A percentile compares a stretch with the other conserved stretches of the same genome.
These are phyloP conservation scores for Trichoderma virens DNA, from an alignment of 495 filamentous ascomycete genomes.

Conservation along the genomic window DNA sequence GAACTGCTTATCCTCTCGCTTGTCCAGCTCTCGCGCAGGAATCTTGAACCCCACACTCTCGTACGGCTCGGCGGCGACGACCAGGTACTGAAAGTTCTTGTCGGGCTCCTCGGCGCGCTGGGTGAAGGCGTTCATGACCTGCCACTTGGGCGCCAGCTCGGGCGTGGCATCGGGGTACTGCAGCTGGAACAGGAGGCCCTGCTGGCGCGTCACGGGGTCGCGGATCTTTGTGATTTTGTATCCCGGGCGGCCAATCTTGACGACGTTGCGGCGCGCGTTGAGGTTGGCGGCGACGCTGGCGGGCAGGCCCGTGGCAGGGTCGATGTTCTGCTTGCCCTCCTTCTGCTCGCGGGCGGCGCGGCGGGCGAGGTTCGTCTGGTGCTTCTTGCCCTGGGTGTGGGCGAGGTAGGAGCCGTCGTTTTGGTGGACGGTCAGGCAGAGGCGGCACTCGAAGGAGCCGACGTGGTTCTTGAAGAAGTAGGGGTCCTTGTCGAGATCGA, in stretches of 20 bases:
- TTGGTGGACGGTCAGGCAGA: conserved; percentile 98
- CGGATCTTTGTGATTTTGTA: conserved; percentile 97
- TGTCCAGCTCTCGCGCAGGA: conserved; percentile 89
- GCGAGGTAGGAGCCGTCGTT: conserved; percentile 99
- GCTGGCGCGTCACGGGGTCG: conserved; percentile 83
- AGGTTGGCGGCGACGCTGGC: conserved; percentile 57
- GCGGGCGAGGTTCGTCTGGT: conserved; percentile 97
- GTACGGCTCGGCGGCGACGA: conserved; percentile 96
- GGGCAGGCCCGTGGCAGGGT: conserved; percentile 65
- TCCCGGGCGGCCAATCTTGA: conserved; percentile 94
- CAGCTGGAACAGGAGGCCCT: conserved; percentile 87
- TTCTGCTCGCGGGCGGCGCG: conserved; percentile 90
- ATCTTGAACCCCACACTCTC: conserved; percentile 95
- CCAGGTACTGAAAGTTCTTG: conserved; percentile 85
- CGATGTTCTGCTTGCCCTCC: conserved; percentile 64
- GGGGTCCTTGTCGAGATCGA: conserved; percentile 98
- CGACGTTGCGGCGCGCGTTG: conserved; percentile 70
- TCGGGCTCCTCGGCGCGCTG: conserved; percentile 95
- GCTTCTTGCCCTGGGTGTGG: conserved; percentile 97
- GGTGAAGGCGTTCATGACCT: conserved; percentile 96
- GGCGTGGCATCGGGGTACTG: conserved; percentile 87
- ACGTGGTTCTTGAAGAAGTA: conserved; percentile 99
- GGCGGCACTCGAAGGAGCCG: conserved; percentile 94
- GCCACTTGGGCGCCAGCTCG: conserved; percentile 68
- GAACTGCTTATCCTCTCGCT: conserved; percentile 79